phyloP scores from a whole-genome alignment of 2,329 filamentous ascomycete species.

The Rhexocercosporidium sp. region DNA sequence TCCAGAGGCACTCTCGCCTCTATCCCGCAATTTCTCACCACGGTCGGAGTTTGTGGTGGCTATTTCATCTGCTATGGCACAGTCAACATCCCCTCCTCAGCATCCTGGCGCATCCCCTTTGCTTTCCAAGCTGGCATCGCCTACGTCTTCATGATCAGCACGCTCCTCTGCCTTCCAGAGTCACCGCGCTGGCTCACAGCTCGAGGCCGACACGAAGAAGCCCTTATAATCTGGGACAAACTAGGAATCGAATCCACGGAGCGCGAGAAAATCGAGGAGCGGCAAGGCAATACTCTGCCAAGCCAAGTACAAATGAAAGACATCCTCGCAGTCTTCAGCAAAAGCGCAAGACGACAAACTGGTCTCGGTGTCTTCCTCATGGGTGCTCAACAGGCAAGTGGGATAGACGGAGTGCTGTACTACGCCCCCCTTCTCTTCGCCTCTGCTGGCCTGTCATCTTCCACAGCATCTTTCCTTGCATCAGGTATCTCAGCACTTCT shows the following conservation, averaged over 20 bases:
- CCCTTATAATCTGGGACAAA: slow-evolving; percentile 45
- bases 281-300: slow-evolving; percentile 5
- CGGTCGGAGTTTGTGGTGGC: slow-evolving; percentile 56
- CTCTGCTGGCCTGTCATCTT: slow-evolving; percentile 61
- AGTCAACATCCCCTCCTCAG: slow-evolving; percentile 49
- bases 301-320: slow-evolving; percentile 29
- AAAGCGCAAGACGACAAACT: slow-evolving; percentile 53
- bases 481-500: slow-evolving; percentile 64
- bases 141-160: slow-evolving; percentile 45
- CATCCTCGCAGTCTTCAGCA: slow-evolving; percentile 42
- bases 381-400: slow-evolving; percentile 63
- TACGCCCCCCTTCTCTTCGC: slow-evolving; percentile 66
- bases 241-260: slow-evolving; percentile 35
- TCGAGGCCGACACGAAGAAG: slow-evolving; percentile 53
- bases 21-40: slow-evolving; percentile 57
- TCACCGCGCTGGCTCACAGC: slow-evolving; percentile 62
- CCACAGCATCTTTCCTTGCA: slow-evolving; percentile 61
- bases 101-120: slow-evolving; percentile 63
- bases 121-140: slow-evolving; percentile 52
- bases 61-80: slow-evolving; percentile 67
- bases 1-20: slow-evolving; percentile 56
- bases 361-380: slow-evolving; percentile 61
- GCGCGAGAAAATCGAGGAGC: slow-evolving; percentile 35
- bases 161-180: slow-evolving; percentile 54
- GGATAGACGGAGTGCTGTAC: slow-evolving; percentile 67